Percentiles rank a stretch among this genome's conserved stretches.
phyloP scores from a whole-genome alignment of 2,329 filamentous ascomycete species.

The Tricladium varicosporioides region DNA sequence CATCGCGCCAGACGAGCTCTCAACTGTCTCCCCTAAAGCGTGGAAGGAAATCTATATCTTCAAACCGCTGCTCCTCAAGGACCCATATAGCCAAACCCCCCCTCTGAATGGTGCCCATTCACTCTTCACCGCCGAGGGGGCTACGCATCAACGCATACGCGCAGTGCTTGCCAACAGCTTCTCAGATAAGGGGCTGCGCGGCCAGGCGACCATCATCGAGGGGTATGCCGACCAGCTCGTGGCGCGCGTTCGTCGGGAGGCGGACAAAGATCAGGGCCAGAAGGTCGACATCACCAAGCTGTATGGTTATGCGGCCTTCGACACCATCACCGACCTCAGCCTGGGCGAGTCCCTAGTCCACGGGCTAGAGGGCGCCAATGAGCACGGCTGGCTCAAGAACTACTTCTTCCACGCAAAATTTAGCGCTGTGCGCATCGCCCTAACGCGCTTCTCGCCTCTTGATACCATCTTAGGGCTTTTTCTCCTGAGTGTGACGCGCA shows the following conservation, averaged over 20 bases:
- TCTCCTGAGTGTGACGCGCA: no score
- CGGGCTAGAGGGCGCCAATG: not conserved
- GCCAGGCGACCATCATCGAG: slow-evolving; percentile 2
- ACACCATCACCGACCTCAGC: slow-evolving; percentile 3
- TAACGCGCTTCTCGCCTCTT: slow-evolving; percentile 1
- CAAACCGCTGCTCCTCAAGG: no score
- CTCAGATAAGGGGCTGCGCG: slow-evolving; percentile 6
- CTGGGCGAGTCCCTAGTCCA: slow-evolving; percentile 2
- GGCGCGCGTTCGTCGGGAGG: not conserved
- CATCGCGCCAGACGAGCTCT: no score
- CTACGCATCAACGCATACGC: not conserved
- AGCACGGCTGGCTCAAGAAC: not conserved
- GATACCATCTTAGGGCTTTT: slow-evolving; percentile 1
- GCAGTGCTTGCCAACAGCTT: not conserved
- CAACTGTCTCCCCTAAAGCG: no score
- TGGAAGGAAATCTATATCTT: no score
- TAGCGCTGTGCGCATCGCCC: not conserved
- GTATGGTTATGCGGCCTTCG: slow-evolving; percentile 3
- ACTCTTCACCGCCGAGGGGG: slow-evolving; percentile 1
- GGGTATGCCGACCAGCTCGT: not conserved
- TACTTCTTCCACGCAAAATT: slow-evolving; percentile 2
- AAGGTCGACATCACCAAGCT: slow-evolving; percentile 2
- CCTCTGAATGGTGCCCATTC: slow-evolving; percentile 5
- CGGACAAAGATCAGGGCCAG: not conserved
- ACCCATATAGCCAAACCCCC: not conserved